These are phyloP conservation scores for Xylaria sp. DNA, from an alignment of 2,329 filamentous ascomycete genomes.

Conservation along the genomic window DNA sequence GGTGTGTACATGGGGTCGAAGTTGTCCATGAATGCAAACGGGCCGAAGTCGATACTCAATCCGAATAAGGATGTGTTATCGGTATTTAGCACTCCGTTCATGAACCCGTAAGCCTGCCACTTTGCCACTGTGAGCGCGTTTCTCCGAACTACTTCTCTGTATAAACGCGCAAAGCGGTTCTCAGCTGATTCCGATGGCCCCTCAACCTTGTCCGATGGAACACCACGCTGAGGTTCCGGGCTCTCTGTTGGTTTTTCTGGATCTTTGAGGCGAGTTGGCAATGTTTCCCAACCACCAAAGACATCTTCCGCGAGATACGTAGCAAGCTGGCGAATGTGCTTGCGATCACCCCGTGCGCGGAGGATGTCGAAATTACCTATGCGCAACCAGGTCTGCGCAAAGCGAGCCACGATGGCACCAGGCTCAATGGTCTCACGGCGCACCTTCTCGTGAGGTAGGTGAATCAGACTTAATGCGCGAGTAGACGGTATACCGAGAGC, in stretches of 20 bases:
- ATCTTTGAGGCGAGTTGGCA: constrained; percentile 71
- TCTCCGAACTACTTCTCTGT: constrained; percentile 84
- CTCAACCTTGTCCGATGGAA: constrained; percentile 70
- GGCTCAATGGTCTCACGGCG: constrained; percentile 84
- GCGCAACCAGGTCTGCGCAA: constrained; percentile 90
- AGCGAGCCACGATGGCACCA: constrained; percentile 90
- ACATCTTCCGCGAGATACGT: constrained; percentile 90
- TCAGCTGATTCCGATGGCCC: constrained; percentile 76
- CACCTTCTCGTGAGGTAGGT: constrained; percentile 78
- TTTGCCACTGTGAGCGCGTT: constrained; percentile 90
- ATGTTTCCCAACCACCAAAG: constrained; percentile 85
- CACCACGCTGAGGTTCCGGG: constrained; percentile 59
- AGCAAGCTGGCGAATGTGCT: constrained; percentile 76
- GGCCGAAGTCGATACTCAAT: constrained; percentile 92
- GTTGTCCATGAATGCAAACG: constrained; percentile 97
- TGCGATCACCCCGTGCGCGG: constrained; percentile 81
- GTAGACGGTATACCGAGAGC: constrained; percentile 88
- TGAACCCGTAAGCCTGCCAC: constrained; percentile 99
- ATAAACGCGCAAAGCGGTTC: constrained; percentile 88
- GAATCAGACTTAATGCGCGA: constrained; percentile 82
- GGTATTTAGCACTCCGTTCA: constrained; percentile 97
- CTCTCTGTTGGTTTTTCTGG: constrained; percentile 61
- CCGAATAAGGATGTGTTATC: constrained; percentile 95
- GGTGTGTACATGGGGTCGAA: constrained; percentile 96
- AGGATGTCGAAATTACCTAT: constrained; percentile 98